phyloP scores from a whole-genome alignment of 352 stramenopile species.

The Phytophthora foliorum region DNA sequence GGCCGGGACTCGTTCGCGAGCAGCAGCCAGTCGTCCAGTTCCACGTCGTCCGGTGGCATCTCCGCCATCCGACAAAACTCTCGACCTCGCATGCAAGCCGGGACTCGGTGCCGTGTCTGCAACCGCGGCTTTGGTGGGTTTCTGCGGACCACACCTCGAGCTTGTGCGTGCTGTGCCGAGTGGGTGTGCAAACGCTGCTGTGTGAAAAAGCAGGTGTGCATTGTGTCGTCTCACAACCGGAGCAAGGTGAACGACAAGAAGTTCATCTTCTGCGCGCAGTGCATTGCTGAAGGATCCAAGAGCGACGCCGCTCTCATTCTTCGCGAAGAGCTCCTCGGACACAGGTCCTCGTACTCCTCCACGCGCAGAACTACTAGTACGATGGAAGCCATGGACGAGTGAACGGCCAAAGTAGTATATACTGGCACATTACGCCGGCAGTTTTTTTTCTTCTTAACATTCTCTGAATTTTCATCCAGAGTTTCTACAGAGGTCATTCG shows the following conservation, averaged over 20 bases:
- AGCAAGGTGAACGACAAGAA: slow-evolving; percentile 55
- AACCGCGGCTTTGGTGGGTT: slow-evolving; percentile 42
- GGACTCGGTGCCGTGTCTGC: slow-evolving; percentile 41
- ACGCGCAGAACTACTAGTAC: slow-evolving; percentile 34
- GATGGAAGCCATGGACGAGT: slow-evolving; percentile 25
- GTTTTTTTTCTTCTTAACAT: no score
- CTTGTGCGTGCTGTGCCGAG: slow-evolving; percentile 43
- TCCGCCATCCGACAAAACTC: slow-evolving; percentile 10
- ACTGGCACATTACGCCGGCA: no score
- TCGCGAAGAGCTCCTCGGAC: slow-evolving; percentile 41
- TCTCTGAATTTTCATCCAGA: no score
- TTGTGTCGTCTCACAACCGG: slow-evolving; percentile 45
- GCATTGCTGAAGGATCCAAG: slow-evolving; percentile 44
- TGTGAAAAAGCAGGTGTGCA: slow-evolving; percentile 49
- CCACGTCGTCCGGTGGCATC: slow-evolving; percentile 36
- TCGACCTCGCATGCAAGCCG: slow-evolving; percentile 22
- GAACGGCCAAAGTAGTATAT: no score
- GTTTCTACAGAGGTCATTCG: no score
- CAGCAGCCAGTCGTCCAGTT: slow-evolving; percentile 46
- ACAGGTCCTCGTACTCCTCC: slow-evolving; percentile 41
- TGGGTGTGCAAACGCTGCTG: slow-evolving; percentile 53
- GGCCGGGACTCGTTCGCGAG: slow-evolving; percentile 52
- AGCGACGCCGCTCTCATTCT: slow-evolving; percentile 44
- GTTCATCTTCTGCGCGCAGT: slow-evolving; percentile 51
- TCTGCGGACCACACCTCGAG: slow-evolving; percentile 30